Conservation (phyloP, 2,329 filamentous ascomycete genomes). For the Xenoacremonium recifei region DNA sequence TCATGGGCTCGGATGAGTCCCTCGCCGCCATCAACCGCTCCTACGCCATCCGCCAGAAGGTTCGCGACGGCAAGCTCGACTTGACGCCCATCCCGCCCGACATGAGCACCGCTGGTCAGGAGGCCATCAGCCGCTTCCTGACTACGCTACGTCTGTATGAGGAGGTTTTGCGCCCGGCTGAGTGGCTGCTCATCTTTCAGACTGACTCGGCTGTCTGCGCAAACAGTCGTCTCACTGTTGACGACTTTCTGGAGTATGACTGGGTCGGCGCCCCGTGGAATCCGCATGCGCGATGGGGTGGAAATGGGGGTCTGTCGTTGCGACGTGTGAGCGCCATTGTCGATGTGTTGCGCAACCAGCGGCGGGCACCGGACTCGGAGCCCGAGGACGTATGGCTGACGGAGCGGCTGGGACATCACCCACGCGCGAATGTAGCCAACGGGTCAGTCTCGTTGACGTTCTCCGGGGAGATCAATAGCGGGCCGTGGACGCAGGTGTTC, state of each 20-base stretch:
- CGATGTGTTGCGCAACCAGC: conserved; percentile 48
- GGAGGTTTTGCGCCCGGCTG: conserved; percentile 44
- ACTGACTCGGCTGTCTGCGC: conserved; percentile 56
- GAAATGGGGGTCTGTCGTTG: conserved; percentile 52
- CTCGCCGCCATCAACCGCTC: conserved; percentile 44
- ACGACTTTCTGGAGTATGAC: conserved; percentile 52
- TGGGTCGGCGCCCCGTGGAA: conserved; percentile 55
- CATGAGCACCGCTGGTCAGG: conserved; percentile 49
- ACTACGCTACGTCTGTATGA: conserved; percentile 54
- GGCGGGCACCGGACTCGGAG: conserved; percentile 41
- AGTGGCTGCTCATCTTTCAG: conserved; percentile 55
- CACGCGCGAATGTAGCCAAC: conserved; percentile 49
- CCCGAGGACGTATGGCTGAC: conserved; percentile 58
- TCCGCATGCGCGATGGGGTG: conserved; percentile 40
- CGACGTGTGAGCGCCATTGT: conserved; percentile 53
- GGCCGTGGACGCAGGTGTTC: conserved; percentile 22
- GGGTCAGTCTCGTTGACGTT: conserved; percentile 48
- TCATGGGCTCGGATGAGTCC: conserved; percentile 50
- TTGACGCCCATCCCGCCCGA: conserved; percentile 50
- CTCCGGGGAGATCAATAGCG: conserved; percentile 47
- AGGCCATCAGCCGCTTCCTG: conserved; percentile 52
- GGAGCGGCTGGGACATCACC: conserved; percentile 49
- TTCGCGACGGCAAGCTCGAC: conserved; percentile 45
- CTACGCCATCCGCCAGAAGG: conserved; percentile 44
- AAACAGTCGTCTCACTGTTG: conserved; percentile 45